A percentile compares a stretch with the other conserved stretches of the same genome.
These are phyloP conservation scores for Cryptosporidium sp. DNA, from an alignment of 169 alveolate genomes.

Conservation along the genomic window DNA sequence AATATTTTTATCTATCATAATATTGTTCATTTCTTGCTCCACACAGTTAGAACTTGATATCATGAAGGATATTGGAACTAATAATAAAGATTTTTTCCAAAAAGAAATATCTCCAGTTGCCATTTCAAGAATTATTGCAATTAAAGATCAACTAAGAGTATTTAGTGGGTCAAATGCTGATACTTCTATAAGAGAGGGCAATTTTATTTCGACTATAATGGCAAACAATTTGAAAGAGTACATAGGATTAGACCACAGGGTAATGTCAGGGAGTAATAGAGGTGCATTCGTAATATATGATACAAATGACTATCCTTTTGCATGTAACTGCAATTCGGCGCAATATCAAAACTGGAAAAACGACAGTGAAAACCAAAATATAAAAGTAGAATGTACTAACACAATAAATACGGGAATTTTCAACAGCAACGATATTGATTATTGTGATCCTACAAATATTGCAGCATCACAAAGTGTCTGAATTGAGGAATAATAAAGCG, in stretches of 20 bases:
- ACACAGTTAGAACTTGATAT: conserved; percentile 35
- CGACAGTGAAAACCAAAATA: not conserved
- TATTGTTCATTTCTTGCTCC: not conserved
- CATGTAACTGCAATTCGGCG: conserved; percentile 49
- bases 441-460: conserved; percentile 73
- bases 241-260: not conserved
- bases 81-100: conserved; percentile 5
- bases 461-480: conserved; percentile 48
- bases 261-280: conserved; percentile 18
- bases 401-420: conserved; percentile 46
- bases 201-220: not conserved
- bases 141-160: conserved; percentile 39
- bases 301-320: conserved; percentile 71
- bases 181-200: not conserved
- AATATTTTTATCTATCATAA: not conserved
- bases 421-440: conserved; percentile 38
- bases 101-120: not conserved
- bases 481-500: not conserved
- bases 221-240: conserved; percentile 15
- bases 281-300: conserved; percentile 70
- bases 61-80: conserved; percentile 9
- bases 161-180: not conserved
- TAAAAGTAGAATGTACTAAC: conserved; percentile 54
- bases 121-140: conserved; percentile 35
- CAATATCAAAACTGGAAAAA: conserved; percentile 55